phyloP scores from a whole-genome alignment of 2,329 filamentous ascomycete genomes.

The Cladosporium sphaerospermum region DNA sequence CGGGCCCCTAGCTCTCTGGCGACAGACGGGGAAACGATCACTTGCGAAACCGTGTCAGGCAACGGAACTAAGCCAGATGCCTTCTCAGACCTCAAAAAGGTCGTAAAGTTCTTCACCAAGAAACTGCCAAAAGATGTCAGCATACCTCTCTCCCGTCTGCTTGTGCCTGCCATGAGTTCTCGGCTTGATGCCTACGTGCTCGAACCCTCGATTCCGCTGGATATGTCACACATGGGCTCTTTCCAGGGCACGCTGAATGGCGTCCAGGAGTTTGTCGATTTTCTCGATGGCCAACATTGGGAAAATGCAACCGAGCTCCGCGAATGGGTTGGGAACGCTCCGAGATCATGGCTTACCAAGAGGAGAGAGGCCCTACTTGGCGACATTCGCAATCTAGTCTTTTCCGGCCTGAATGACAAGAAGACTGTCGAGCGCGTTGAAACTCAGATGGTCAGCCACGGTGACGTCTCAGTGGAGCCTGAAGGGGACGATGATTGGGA shows the following conservation, averaged over 20 bases:
- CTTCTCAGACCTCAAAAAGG: constrained; percentile 37
- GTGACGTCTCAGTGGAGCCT: constrained; percentile 45
- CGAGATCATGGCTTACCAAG: constrained; percentile 78
- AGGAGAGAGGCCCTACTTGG: constrained; percentile 75
- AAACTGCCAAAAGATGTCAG: constrained; percentile 45
- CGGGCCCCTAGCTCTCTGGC: constrained; percentile 14
- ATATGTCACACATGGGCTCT: constrained; percentile 60
- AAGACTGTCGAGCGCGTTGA: constrained; percentile 77
- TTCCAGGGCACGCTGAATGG: constrained; percentile 67
- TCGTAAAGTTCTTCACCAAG: constrained; percentile 47
- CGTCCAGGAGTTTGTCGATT: constrained; percentile 58
- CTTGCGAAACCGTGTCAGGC: constrained; percentile 16
- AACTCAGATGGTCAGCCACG: constrained; percentile 69
- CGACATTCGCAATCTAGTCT: constrained; percentile 62
- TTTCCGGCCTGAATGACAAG: constrained; percentile 58
- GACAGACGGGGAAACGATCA: constrained; percentile 23
- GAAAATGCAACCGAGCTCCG: constrained; percentile 55
- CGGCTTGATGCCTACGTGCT: constrained; percentile 70
- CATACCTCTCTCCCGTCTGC: constrained; percentile 55
- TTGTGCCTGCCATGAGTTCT: constrained; percentile 64
- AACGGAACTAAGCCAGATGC: constrained; percentile 24
- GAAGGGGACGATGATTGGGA: constrained; percentile 61
- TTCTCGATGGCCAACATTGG: constrained; percentile 59
- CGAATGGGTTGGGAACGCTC: constrained; percentile 75
- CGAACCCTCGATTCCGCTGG: constrained; percentile 66